Base-by-base conservation (phyloP, 768 basidiomycete genomes). In the Obba rivulosa region DNA sequence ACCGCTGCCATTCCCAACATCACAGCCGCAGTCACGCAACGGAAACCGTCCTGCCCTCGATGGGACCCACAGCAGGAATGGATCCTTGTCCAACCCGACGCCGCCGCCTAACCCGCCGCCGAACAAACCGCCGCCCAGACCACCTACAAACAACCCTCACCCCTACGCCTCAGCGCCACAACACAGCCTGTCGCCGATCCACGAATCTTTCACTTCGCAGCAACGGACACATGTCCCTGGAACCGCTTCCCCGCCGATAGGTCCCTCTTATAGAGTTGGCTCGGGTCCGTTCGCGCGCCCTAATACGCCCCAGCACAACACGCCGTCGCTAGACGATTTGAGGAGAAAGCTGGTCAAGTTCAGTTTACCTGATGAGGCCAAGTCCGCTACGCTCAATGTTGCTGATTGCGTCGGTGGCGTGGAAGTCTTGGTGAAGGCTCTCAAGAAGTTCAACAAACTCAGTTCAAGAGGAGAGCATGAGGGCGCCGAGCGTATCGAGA, bases 331-430 rank as follows among this genome's bases (percentile, higher is more conserved):
- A 16, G 88, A 92, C 41, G 90, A 94, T 52, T 70, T 94, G 46
- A 76, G 87, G 41, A 76, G 85, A 48, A 92, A 89, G 64, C 70
- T 90, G 18, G 85, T 99, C 60, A 97, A 93, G 63, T 96, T 99
- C 62, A 72, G 78, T 17, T 73, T 93, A 36, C 85, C 85, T 2
- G 93, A 92, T 10, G 92, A 91, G 58, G 83, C 85, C 2, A 78
- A 83, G 38, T 66, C 69, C 21, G 77, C 83, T 5, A 60, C 57
- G 28, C 81, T 98, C 51, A 85, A 94, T 61, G 83, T 92, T 13
- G 79, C 81, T 3, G 81, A 88, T 22, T 93, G 89, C 59, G 74
- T 73, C 1, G 85, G 83, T 22, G 93, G 92, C 8, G 75, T 87
- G 2, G 92, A 98, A 58, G 80, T 97, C 2, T 75, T 98, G 43